These are phyloP conservation scores for Hirsutella minnesotensis DNA, from an alignment of 2,329 filamentous ascomycete genomes.

Conservation along the genomic window DNA sequence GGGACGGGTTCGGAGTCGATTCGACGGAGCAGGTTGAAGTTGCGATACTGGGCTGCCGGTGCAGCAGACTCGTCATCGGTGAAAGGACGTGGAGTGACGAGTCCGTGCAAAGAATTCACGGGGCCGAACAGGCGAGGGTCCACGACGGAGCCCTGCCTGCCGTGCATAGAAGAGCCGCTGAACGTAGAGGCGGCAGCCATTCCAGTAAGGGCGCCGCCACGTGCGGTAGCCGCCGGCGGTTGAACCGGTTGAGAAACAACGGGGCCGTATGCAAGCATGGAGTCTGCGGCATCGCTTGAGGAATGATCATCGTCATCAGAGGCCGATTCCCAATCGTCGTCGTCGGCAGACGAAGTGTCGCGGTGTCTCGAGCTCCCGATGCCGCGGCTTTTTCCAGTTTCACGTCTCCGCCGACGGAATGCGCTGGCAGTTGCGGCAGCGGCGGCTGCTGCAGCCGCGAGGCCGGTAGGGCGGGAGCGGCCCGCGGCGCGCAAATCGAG, in stretches of 20 bases:
- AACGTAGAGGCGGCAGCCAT: conserved; percentile 12
- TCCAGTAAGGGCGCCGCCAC: conserved; percentile 14
- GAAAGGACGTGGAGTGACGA: conserved; percentile 44
- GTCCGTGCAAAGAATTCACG: conserved; percentile 46
- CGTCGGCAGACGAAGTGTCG: conserved; percentile 27
- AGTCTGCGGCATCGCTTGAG: conserved; percentile 24
- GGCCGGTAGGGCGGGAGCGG: conserved; percentile 11
- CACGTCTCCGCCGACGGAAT: conserved; percentile 26
- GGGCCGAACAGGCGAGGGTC: conserved; percentile 49
- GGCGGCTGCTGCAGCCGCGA: conserved; percentile 23
- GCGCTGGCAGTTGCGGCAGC: conserved; percentile 20
- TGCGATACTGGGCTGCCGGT: conserved; percentile 13
- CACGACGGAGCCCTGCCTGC: conserved; percentile 37
- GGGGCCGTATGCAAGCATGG: conserved; percentile 25
- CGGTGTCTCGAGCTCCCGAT: conserved; percentile 28
- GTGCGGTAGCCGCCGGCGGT: conserved; percentile 10
- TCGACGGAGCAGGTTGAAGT: conserved; percentile 10
- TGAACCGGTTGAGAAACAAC: conserved; percentile 12
- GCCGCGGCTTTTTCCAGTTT: conserved; percentile 20
- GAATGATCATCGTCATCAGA: conserved; percentile 25
- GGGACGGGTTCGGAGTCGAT: conserved; percentile 10
- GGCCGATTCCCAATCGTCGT: conserved; percentile 46
- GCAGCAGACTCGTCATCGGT: conserved; percentile 20
- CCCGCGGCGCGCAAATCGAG: conserved; percentile 33
- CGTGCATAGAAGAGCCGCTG: conserved; percentile 8